Base-by-base conservation (phyloP, 2,329 filamentous ascomycete genomes). In the Scedosporium apiospermum region DNA sequence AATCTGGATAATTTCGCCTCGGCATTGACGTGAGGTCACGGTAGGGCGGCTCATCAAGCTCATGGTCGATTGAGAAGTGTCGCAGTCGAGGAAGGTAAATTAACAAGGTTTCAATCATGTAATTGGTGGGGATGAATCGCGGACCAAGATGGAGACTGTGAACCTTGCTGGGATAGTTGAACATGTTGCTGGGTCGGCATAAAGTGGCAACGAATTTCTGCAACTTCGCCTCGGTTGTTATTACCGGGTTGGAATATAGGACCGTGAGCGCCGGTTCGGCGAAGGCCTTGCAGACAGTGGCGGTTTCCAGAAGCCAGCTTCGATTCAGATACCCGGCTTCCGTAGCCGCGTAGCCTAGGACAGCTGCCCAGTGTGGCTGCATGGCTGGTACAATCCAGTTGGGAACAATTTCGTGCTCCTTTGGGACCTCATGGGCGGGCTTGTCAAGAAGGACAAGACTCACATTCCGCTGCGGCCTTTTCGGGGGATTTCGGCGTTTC, bases 121-220 rank as follows among this genome's bases (percentile, higher is more conserved):
- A 0, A 14, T 18, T 21, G 12, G 46, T 60, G 6, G 58, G 62
- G 14, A 60, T 27, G 49, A 51, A 63, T 12, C 49, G 16, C 10
- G 62, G 62, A 69, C 95, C 87, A 58, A 96, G 77, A 63, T 85
- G 83, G 23, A 96, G 75, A 6, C 82, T 79, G 69, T 87, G 83
- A 59, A 95, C 80, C 75, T 92, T 96, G 67, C 80, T 80, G 49
- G 82, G 79, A 71, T 93, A 93, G 65, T 89, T 86, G 65, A 83
- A 80, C 2, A 72, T 14, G 76, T 77, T 21, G 83, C 77, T 16
- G 77, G 74, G n/a, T 82, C 79, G 44, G 44, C 21, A 10, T 7
- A 95, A 78, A 42, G 87, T 75, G 27, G 77, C 68, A 42, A 75
- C 72, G 3, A 84, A 73, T n/a, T 74, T 73, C 66, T 75, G 76